Conservation (phyloP, 441 rosid species). For the Iberis amara region DNA sequence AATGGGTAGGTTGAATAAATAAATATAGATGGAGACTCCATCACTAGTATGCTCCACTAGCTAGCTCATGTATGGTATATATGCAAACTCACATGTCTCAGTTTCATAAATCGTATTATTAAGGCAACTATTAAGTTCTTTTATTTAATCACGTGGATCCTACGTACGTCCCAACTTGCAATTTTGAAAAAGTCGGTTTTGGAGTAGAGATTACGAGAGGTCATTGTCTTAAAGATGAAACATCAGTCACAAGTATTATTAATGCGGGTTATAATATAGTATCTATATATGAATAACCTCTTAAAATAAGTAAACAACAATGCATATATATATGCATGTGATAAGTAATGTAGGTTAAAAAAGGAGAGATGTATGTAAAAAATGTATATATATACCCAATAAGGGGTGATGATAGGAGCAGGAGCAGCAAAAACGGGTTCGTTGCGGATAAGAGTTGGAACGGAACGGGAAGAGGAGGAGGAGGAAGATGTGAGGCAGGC, state of each 20-base stretch:
- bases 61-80: constrained; percentile 16
- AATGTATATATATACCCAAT: constrained; percentile 48
- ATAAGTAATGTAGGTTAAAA: neutral
- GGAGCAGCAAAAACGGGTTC: constrained; percentile 84
- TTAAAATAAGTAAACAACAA: constrained; percentile 1
- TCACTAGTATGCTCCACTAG: constrained; percentile 21
- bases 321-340: neutral
- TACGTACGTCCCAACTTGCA: constrained; percentile 3
- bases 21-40: constrained; percentile 27
- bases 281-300: neutral
- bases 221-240: too few species aligned
- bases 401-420: constrained; percentile 58
- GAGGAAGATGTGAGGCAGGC: constrained; percentile 35
- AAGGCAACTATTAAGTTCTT: constrained; percentile 11
- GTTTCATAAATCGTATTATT: constrained; percentile 16
- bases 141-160: constrained; percentile 30
- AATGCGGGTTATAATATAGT: neutral
- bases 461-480: constrained; percentile 30
- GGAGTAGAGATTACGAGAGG: too few species aligned
- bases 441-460: constrained; percentile 76
- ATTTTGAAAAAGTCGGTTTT: too few species aligned
- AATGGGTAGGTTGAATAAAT: constrained; percentile 26
- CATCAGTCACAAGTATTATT: too few species aligned
- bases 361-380: constrained; percentile 23
- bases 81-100: constrained; percentile 16